Percentiles rank a stretch among this genome's conserved stretches.
phyloP scores from a whole-genome alignment of 176 grass and related monocot species.

The Musa acuminata region DNA sequence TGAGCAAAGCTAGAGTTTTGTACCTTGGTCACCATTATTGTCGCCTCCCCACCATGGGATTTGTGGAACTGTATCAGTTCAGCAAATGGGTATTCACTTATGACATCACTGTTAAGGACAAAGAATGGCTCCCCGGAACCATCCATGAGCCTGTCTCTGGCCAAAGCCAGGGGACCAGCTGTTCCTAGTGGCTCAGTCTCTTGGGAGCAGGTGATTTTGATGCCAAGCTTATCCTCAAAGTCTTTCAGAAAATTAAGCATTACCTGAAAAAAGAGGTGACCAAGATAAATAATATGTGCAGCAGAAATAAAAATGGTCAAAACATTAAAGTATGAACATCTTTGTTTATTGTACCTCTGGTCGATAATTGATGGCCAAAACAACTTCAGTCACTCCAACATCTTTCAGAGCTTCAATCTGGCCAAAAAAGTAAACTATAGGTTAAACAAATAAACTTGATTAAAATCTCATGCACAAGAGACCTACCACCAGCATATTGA shows the following conservation, averaged over 20 bases:
- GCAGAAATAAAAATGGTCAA: no score
- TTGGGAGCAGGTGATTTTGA: conserved; percentile 95
- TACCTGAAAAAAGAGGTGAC: conserved; percentile 37
- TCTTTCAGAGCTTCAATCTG: conserved; percentile 87
- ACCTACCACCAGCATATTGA: background rate
- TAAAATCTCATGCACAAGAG: background rate
- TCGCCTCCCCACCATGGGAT: conserved; percentile 62
- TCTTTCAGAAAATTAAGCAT: conserved; percentile 97
- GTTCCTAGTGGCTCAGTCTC: conserved; percentile 88
- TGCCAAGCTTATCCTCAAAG: conserved; percentile 76
- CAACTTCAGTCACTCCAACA: conserved; percentile 79
- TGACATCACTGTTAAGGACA: conserved; percentile 87
- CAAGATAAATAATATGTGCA: background rate
- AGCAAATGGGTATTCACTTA: conserved; percentile 84
- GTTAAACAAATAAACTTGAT: background rate
- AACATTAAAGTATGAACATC: background rate
- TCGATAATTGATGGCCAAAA: conserved; percentile 86
- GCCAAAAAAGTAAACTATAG: background rate
- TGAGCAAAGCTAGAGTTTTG: background rate
- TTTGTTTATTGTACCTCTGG: conserved; percentile 49
- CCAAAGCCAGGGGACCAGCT: conserved; percentile 82
- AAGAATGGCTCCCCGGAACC: conserved; percentile 79
- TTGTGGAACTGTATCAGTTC: conserved; percentile 88
- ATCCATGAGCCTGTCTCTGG: conserved; percentile 78
- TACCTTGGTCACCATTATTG: conserved; percentile 98